Evolutionary conservation across 352 stramenopile genomes (phyloP), one percentile per base, ranked within the genome.

Genomic region (Phytopythium boreale): DNA sequence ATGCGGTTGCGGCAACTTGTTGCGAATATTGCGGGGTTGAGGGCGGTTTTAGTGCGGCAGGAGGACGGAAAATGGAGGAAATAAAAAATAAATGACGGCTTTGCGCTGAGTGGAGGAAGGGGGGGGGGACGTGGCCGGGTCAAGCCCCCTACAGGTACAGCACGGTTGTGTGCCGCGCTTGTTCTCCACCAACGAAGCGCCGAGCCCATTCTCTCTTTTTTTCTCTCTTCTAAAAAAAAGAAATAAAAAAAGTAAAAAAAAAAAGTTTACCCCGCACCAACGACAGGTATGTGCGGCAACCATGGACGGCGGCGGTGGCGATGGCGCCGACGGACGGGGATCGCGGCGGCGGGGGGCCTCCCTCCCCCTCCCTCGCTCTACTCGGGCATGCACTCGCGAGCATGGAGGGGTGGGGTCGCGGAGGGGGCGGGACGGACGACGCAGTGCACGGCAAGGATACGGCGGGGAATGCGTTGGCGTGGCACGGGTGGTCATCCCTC

Each of bases 201-300:
- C 39, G 19, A 27, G 15, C 69, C 69, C 84, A 91, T 88, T 90
- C 80, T 91, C 79, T 91, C 76, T 81, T 84, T 87, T 87, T 85
- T 90, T 90, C 77, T 90, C 80, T 89, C 77, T 91, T 87, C 81
- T 81, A 80, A 77, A 89, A 92, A 87, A 90, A 90, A 88, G 76
- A 79, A 88, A 88, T 79, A 88, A 88, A 90, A 80, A 74, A 79
- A 74, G 64, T 59, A 85, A 82, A 70, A 81, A 90, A 39, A 87
- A 87, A 80, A 77, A 75, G 67, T 72, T 72, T 70, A 63, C 59
- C 73, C 71, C 69, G 70, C 64, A 73, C 62, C 66, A 81, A 76
- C 77, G 66, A 84, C 69, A 81, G 71, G 69, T 84, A 74, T 51
- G 56, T 34, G 47, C 29, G 34, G 41, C n/a, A 15, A 43, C 19